Evolutionary conservation across 805 yeast species (phyloP).

Genomic region (Yamadazyma philogaea): DNA sequence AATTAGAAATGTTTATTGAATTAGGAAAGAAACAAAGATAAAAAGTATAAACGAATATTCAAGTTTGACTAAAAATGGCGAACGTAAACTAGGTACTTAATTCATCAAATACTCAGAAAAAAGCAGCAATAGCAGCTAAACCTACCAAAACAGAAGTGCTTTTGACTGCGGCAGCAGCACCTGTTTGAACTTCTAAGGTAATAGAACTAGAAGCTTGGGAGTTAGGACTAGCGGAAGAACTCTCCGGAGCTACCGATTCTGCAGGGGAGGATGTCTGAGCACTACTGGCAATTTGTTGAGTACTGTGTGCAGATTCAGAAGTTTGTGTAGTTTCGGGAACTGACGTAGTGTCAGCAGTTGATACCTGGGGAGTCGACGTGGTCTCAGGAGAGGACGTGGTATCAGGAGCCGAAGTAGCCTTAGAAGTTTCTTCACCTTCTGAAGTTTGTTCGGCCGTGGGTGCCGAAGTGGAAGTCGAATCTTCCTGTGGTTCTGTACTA

Average conservation of each 20-base stretch:
- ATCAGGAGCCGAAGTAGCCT: no score
- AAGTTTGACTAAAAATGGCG: no score
- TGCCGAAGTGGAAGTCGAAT: slow-evolving; percentile 5
- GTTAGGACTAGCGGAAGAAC: slow-evolving; percentile 4
- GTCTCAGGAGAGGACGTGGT: no score
- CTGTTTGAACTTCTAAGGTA: slow-evolving; percentile 9
- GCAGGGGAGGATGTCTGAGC: slow-evolving; percentile 8
- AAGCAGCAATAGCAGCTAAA: slow-evolving; percentile 15
- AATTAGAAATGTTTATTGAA: no score
- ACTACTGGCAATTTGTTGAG: slow-evolving; percentile 5
- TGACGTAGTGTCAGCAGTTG: no score
- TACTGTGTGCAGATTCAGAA: slow-evolving; percentile 8
- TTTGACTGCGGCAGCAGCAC: slow-evolving; percentile 9
- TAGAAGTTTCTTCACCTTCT: slow-evolving; percentile 9
- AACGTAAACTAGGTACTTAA: no score
- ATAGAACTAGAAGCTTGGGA: slow-evolving; percentile 8
- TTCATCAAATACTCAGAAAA: slow-evolving; percentile 9
- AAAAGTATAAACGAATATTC: neutral
- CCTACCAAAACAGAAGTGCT: slow-evolving; percentile 13
- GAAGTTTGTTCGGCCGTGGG: slow-evolving; percentile 8
- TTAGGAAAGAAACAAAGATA: neutral
- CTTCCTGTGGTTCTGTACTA: slow-evolving; percentile 7
- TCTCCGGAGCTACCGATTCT: neutral
- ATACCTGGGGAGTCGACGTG: no score
- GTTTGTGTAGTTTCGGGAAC: slow-evolving; percentile 4